phyloP scores from a whole-genome alignment of 129 eudicot genomes.

The Oenanthe sinensis region DNA sequence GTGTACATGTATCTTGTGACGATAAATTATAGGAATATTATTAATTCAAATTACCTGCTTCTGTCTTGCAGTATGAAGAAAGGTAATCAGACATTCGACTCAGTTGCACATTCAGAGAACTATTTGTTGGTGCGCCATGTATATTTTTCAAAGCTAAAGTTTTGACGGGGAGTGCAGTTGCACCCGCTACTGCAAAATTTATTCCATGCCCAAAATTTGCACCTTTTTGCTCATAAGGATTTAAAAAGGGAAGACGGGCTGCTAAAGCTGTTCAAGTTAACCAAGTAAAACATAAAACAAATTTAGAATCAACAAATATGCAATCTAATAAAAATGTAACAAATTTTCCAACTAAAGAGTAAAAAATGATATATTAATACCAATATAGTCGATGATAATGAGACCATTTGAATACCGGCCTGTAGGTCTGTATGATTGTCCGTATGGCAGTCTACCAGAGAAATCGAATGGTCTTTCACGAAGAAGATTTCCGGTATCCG shows the following conservation, averaged over 20 bases:
- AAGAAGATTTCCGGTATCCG: slow-evolving; percentile 26
- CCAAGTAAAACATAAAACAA: background rate
- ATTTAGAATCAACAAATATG: too few relatives aligned
- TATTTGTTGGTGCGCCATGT: background rate
- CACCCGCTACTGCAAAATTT: slow-evolving; percentile 34
- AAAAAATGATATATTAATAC: background rate
- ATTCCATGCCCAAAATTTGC: slow-evolving; percentile 21
- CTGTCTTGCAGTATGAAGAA: background rate
- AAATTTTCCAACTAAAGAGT: too few relatives aligned
- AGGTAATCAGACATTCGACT: background rate
- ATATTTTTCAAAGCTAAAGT: slow-evolving; percentile 5
- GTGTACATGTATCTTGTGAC: background rate
- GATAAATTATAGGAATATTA: background rate
- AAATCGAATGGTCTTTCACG: background rate
- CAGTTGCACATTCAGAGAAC: slow-evolving; percentile 23
- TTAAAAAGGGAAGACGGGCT: slow-evolving; percentile 11
- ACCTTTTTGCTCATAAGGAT: slow-evolving; percentile 13
- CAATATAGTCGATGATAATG: slow-evolving; percentile 15
- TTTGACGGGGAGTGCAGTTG: slow-evolving; percentile 24
- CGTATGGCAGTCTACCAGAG: slow-evolving; percentile 21
- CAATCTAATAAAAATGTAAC: too few relatives aligned
- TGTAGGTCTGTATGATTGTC: slow-evolving; percentile 13
- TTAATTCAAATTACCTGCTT: background rate
- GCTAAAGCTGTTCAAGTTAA: background rate
- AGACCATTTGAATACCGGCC: slow-evolving; percentile 27